Percentiles rank a stretch among this genome's conserved stretches.
Conservation (phyloP, 1,284 basidiomycete species). For the Singerocomus inundabilis region DNA sequence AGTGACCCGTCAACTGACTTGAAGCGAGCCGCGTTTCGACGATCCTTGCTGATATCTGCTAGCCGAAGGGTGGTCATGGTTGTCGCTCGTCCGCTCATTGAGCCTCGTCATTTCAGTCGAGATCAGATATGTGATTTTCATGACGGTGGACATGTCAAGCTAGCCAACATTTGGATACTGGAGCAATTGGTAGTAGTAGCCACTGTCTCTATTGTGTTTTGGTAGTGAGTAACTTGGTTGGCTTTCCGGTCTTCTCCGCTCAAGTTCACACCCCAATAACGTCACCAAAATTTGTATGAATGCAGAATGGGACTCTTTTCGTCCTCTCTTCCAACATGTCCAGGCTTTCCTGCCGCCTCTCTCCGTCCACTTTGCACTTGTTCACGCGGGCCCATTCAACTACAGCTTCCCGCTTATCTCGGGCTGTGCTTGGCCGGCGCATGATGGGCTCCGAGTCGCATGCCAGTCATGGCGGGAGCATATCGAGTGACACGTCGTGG, state of each 20-base stretch:
- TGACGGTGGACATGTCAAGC: neutral
- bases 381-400: constrained; percentile 6
- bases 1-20: neutral
- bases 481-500: constrained; percentile 27
- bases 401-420: constrained; percentile 12
- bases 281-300: constrained; percentile 30
- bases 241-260: constrained; percentile 30
- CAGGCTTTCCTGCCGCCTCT: constrained; percentile 19
- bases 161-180: neutral
- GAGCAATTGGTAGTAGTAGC: neutral
- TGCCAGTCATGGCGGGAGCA: constrained; percentile 15
- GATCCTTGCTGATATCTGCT: neutral
- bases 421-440: constrained; percentile 19
- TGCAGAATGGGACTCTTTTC: neutral
- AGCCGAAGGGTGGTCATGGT: neutral
- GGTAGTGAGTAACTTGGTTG: neutral
- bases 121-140: neutral
- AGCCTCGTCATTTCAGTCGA: neutral
- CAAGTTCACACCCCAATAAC: constrained; percentile 33
- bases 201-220: neutral
- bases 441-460: constrained; percentile 29
- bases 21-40: neutral
- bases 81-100: too few relatives aligned
- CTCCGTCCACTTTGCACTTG: constrained; percentile 19
- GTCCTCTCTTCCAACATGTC: constrained; percentile 15